phyloP scores from a whole-genome alignment of 371 early-diverging fungal genomes.

The Choanephora cucurbitarum region DNA sequence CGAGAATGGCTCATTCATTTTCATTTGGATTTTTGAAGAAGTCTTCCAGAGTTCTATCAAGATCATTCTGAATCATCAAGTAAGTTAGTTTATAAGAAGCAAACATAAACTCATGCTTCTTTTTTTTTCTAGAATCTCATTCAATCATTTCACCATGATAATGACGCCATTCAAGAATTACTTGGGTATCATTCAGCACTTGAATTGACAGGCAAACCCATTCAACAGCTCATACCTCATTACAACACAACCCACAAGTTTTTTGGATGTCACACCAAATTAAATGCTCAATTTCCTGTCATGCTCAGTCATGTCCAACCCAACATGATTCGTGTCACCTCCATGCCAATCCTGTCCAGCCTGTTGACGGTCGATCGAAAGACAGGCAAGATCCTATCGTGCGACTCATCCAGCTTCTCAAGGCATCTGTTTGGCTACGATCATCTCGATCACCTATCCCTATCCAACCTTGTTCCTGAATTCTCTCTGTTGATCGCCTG shows the following conservation, averaged over 20 bases:
- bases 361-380: slow-evolving; percentile 58
- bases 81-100: no score
- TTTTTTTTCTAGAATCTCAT: slow-evolving; percentile 44
- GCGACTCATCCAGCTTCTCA: slow-evolving; percentile 54
- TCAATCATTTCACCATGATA: slow-evolving; percentile 45
- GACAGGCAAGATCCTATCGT: slow-evolving; percentile 51
- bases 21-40: slow-evolving; percentile 75
- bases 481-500: slow-evolving; percentile 52
- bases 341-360: slow-evolving; percentile 70
- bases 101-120: no score
- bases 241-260: slow-evolving; percentile 53
- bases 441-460: slow-evolving; percentile 24
- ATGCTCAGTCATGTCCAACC: slow-evolving; percentile 39
- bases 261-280: slow-evolving; percentile 58
- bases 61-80: slow-evolving; percentile 18
- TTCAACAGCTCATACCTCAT: slow-evolving; percentile 14
- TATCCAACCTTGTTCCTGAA: slow-evolving; percentile 57
- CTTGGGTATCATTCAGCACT: slow-evolving; percentile 49
- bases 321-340: slow-evolving; percentile 53
- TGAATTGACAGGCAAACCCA: slow-evolving; percentile 45
- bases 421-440: slow-evolving; percentile 67
- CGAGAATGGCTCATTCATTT: slow-evolving; percentile 50
- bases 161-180: slow-evolving; percentile 36
- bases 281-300: slow-evolving; percentile 62
- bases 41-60: slow-evolving; percentile 58